Evolutionary conservation across 108 stramenopile species (phyloP).

Genomic region (Cyclotella distinguenda): DNA sequence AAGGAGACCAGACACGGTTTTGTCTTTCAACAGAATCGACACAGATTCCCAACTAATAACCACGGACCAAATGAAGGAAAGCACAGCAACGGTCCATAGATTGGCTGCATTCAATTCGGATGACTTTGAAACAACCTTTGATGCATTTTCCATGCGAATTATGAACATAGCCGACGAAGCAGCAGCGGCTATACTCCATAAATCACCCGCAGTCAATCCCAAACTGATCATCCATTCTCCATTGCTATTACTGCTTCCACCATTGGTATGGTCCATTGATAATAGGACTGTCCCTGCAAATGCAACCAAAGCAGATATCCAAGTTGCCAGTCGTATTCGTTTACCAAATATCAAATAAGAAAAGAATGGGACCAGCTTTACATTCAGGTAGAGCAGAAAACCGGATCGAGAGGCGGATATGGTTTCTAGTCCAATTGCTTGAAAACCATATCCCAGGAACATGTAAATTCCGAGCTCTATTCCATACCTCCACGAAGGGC

Average conservation of each 20-base stretch:
- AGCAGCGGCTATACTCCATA: conserved; percentile 83
- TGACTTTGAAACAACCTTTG: conserved; percentile 52
- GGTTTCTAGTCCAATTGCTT: conserved; percentile 78
- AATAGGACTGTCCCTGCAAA: conserved; percentile 78
- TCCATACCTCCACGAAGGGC: conserved; percentile 64
- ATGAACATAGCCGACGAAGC: conserved; percentile 88
- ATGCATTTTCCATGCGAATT: conserved; percentile 71
- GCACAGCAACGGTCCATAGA: conserved; percentile 58
- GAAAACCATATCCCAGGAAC: conserved; percentile 87
- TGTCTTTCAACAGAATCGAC: no score
- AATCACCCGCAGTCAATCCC: conserved; percentile 62
- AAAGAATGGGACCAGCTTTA: conserved; percentile 88
- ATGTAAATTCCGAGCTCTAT: conserved; percentile 80
- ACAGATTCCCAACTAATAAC: conserved; percentile 11
- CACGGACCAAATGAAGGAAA: conserved; percentile 57
- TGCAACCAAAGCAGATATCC: conserved; percentile 74
- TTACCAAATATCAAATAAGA: conserved; percentile 61
- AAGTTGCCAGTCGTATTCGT: conserved; percentile 54
- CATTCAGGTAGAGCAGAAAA: conserved; percentile 85
- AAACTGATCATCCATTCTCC: conserved; percentile 22
- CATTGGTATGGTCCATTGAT: conserved; percentile 52
- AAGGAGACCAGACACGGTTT: no score
- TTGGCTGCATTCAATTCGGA: conserved; percentile 74
- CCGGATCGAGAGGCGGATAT: conserved; percentile 86
- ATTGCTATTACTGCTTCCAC: background rate